Percentiles rank a stretch among this genome's conserved stretches.
phyloP scores from a whole-genome alignment of 2,329 filamentous ascomycete species.

The Phyllosticta citrichinensis region DNA sequence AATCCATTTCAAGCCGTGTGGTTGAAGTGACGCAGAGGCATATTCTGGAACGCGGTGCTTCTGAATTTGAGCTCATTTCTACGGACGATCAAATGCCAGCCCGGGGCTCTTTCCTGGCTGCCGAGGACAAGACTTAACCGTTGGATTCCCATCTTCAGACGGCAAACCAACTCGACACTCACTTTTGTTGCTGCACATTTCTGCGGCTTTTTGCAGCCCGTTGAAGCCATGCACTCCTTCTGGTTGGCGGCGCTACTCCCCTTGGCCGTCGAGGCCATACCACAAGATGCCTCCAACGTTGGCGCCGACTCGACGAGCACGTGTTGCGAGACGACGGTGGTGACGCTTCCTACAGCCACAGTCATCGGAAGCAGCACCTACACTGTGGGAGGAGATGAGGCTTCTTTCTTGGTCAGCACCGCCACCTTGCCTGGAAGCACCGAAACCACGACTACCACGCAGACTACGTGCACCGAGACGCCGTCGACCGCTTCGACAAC shows the following conservation, averaged over 20 bases:
- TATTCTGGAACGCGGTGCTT: background rate
- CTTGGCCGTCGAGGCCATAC: slow-evolving; percentile 15
- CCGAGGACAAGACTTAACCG: background rate
- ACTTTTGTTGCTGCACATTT: background rate
- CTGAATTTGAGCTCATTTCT: background rate
- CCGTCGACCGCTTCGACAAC: background rate
- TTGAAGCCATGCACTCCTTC: slow-evolving; percentile 29
- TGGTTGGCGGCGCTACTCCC: slow-evolving; percentile 17
- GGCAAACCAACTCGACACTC: background rate
- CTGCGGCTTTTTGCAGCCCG: slow-evolving; percentile 9
- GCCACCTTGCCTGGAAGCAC: background rate
- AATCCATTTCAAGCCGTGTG: background rate
- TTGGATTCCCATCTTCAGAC: background rate
- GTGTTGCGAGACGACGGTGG: background rate
- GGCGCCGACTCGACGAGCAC: background rate
- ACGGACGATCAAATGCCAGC: background rate
- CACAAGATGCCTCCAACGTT: background rate
- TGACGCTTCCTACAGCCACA: background rate
- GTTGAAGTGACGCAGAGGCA: background rate
- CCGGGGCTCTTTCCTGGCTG: background rate
- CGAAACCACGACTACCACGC: background rate
- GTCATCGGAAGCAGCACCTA: background rate
- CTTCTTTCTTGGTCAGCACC: background rate
- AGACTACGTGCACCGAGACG: background rate
- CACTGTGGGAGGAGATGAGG: background rate